Conservation (phyloP, 352 stramenopile genomes). For the Phytophthora cryptogea region DNA sequence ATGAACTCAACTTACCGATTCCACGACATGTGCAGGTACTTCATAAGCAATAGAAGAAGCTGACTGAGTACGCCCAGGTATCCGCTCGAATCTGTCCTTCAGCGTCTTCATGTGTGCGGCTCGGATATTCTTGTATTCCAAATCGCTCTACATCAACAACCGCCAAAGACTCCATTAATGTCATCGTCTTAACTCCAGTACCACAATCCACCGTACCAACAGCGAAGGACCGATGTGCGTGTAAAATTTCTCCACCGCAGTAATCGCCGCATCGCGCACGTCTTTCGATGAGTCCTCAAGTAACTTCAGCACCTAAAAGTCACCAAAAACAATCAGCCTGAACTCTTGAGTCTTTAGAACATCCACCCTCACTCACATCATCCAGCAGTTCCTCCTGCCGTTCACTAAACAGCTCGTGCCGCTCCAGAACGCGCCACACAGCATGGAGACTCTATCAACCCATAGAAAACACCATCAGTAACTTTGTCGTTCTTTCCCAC, state of each 20-base stretch:
- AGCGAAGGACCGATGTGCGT: slow-evolving; percentile 63
- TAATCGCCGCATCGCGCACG: slow-evolving; percentile 75
- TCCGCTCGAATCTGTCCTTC: slow-evolving; percentile 53
- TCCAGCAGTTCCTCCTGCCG: slow-evolving; percentile 64
- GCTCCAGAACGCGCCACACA: slow-evolving; percentile 68
- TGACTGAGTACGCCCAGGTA: slow-evolving; percentile 12
- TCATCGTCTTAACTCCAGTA: not conserved
- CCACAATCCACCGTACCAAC: slow-evolving; percentile 43
- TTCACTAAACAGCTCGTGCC: slow-evolving; percentile 48
- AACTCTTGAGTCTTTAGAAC: not conserved
- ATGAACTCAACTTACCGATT: slow-evolving; percentile 13
- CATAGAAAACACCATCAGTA: slow-evolving; percentile 6
- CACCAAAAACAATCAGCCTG: slow-evolving; percentile 5
- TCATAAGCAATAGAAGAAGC: not conserved
- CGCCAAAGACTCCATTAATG: slow-evolving; percentile 7
- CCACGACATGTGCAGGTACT: not conserved
- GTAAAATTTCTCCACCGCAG: slow-evolving; percentile 78
- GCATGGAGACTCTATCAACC: slow-evolving; percentile 59
- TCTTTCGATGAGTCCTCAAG: slow-evolving; percentile 86
- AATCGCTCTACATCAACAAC: slow-evolving; percentile 43
- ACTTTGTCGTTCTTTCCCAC: not conserved
- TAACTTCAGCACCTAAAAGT: slow-evolving; percentile 54
- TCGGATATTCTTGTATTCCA: slow-evolving; percentile 80
- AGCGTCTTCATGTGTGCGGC: slow-evolving; percentile 78
- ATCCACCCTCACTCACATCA: slow-evolving; percentile 37